Evolutionary conservation across 2,329 filamentous ascomycete genomes (phyloP).

Genomic region (Paracamarosporium sp.): DNA sequence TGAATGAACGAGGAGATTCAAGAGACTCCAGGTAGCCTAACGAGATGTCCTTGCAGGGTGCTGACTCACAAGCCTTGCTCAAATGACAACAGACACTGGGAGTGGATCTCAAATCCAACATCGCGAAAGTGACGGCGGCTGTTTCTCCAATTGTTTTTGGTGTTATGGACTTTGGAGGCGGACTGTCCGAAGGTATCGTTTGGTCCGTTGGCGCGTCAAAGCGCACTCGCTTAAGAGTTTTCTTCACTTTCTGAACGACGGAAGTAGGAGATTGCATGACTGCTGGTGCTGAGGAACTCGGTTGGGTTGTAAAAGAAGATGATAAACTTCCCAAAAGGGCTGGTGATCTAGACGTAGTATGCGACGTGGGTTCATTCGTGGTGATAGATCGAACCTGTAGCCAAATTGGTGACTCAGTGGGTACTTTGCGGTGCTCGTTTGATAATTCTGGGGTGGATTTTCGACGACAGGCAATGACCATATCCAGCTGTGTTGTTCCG

Average conservation of each 20-base stretch:
- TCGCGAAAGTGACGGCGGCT: background rate
- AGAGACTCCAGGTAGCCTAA: conserved; percentile 14
- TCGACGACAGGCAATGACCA: conserved; percentile 14
- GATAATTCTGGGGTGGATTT: background rate
- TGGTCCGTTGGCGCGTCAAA: background rate
- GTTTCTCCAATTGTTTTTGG: background rate
- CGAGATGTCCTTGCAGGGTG: conserved; percentile 4
- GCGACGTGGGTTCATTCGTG: background rate
- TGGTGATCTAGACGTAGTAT: background rate
- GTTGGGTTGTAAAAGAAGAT: background rate
- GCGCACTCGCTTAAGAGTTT: conserved; percentile 4
- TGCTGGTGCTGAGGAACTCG: background rate
- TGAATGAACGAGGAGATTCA: conserved; percentile 5
- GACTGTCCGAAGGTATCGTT: background rate
- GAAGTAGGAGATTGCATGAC: background rate
- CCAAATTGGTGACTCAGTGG: conserved; percentile 13
- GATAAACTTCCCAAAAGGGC: background rate
- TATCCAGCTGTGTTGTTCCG: conserved; percentile 10
- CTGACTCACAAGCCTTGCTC: conserved; percentile 9
- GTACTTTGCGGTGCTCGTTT: background rate
- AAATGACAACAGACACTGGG: conserved; percentile 19
- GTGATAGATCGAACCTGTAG: conserved; percentile 15
- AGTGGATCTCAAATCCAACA: conserved; percentile 13
- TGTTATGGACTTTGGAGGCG: background rate
- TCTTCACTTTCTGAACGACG: background rate